phyloP scores from a whole-genome alignment of 345 rosid species.

The Eucalyptus tenuipes region DNA sequence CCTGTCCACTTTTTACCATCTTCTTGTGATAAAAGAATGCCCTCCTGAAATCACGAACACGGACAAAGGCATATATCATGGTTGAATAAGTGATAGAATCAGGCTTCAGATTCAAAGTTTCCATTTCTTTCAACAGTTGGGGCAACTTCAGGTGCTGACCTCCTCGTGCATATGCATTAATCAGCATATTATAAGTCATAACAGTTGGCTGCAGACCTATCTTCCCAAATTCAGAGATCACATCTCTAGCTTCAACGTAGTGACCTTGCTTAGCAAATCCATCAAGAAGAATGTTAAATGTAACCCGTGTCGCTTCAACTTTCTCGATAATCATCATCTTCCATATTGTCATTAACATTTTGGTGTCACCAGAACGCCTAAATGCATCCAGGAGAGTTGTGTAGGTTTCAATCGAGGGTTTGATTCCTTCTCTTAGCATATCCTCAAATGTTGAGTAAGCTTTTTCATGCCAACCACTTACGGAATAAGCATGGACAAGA shows the following conservation, averaged over 20 bases:
- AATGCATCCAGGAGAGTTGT: conserved; percentile 79
- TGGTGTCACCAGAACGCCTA: conserved; percentile 60
- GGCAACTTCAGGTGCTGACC: conserved; percentile 75
- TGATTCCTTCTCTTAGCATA: conserved; percentile 53
- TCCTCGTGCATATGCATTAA: conserved; percentile 87
- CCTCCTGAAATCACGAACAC: conserved; percentile 80
- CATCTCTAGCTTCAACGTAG: conserved; percentile 78
- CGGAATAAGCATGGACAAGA: conserved; percentile 82
- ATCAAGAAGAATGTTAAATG: conserved; percentile 75
- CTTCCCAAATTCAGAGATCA: conserved; percentile 61
- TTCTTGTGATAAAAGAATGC: conserved; percentile 83
- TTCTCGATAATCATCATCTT: conserved; percentile 55
- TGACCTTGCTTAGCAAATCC: conserved; percentile 89
- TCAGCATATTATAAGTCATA: conserved; percentile 88
- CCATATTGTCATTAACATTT: conserved; percentile 61
- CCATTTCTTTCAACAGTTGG: conserved; percentile 79
- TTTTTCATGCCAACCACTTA: conserved; percentile 74
- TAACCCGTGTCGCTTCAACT: conserved; percentile 55
- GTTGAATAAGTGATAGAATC: conserved; percentile 77
- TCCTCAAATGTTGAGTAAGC: conserved; percentile 53
- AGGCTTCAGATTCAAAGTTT: conserved; percentile 48
- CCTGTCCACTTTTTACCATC: conserved; percentile 76
- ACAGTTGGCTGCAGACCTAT: conserved; percentile 68
- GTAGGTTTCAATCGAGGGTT: conserved; percentile 77
- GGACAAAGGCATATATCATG: conserved; percentile 77